Evolutionary conservation across 1,284 basidiomycete species (phyloP), one percentile per base, ranked within the genome.

Genomic region (Tylopilus sp.): DNA sequence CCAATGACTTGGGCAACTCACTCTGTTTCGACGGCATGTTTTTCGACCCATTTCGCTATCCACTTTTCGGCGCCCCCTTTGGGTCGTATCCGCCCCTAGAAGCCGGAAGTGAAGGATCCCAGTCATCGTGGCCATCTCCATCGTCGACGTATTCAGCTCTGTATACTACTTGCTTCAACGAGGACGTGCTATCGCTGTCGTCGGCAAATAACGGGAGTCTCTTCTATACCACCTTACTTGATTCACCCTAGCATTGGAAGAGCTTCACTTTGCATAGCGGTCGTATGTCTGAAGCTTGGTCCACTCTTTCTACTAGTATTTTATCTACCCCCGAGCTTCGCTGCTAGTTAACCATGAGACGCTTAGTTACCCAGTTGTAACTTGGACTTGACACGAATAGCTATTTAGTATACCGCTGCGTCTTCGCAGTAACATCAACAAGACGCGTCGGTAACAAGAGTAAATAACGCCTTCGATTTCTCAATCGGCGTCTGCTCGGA

Each of bases 51-150:
- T 11, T 38, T 8, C 59, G 54, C 43, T 42, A 45, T 43, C 28
- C 58, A 12, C 40, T 53, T 31, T 37, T 54, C n/a, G 11, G 16
- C 15, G 21, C 36, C 25, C 41, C 59, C 38, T 50, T 51, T 39
- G n/a, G n/a, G n/a, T 48, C 49, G 15, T 25, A 46, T 26, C 51
- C 51, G 12, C 57, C 61, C 39, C 36, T 46, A 25, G 58, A 55
- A 49, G 36, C 42, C 6, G 48, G 47, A 40, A 57, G 49, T 18
- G 53, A 62, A 19, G 48, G 44, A 28, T 56, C 47, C n/a, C 53
- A 47, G 25, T 68, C 66, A 13, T 46, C 45, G 5, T 61, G 54
- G 19, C 55, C 67, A 33, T 68, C 64, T 6, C 66, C 67, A 35
- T 48, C 51, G 13, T 68, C 66, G 31, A 55, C 42, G 15, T 55